Evolutionary conservation across 2,329 filamentous ascomycete genomes (phyloP), one percentile per base, ranked within the genome.

Genomic region (Dactylellina cionopaga): DNA sequence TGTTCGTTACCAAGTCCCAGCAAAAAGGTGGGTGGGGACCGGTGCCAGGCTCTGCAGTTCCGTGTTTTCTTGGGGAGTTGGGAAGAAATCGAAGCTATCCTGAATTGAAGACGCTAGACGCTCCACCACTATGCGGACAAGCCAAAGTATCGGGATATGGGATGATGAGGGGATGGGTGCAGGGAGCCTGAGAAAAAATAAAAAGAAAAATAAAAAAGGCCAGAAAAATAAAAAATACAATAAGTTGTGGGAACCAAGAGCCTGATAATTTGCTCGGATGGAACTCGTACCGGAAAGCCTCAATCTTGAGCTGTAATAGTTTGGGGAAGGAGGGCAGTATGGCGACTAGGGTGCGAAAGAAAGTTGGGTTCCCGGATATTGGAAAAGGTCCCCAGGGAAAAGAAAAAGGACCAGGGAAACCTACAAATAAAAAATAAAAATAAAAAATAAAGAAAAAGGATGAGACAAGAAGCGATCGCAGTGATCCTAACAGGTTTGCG

Each of bases 221-320:
- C 13, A 25, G 19, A 13, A 29, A 44, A 19, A 22, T 22, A 56
- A 49, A 43, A 47, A 62, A 63, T 55, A 35, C 54, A 69, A 54
- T 60, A 56, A 54, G 33, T 9, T 44, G 55, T 31, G 31, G 51
- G 51, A 55, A 60, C 55, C 55, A 63, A 62, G 64, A 55, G 60
- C 60, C 65, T 63, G 65, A 70, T 63, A 70, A 70, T 70, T 70
- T 70, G 56, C 65, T 70, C 65, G 65, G 65, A 63, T 70, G 65
- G 65, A 62, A 39, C 56, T 62, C 43, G 65, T 60, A 62, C 65
- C 65, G 65, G 56, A 62, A 49, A 63, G 55, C 65, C 65, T 62
- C 56, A 60, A 33, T 52, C 44, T 52, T 54, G 43, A 54, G 44
- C 52, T 52, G 54, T 31, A 51, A 41, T 68, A 33, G 11, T 46